These are phyloP conservation scores for Sarcodon aspratus DNA, from an alignment of 768 basidiomycete species.

Conservation along the genomic window DNA sequence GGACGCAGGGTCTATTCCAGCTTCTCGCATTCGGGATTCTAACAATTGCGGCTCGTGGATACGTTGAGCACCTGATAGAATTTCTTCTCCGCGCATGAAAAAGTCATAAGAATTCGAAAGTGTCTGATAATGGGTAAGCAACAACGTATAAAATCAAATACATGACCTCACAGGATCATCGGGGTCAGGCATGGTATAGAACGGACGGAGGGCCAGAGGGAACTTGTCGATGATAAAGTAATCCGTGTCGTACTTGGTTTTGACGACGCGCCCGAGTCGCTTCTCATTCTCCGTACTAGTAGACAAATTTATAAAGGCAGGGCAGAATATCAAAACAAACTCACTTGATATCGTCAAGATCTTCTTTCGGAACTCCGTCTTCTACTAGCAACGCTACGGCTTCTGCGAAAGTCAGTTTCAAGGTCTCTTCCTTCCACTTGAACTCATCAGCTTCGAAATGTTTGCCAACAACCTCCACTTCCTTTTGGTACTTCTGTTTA, in stretches of 20 bases:
- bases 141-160: conserved; percentile 1
- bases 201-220: conserved; percentile 89
- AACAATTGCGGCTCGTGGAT: conserved; percentile 85
- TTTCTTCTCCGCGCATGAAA: conserved; percentile 99
- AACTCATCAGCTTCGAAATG: conserved; percentile 97
- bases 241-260: conserved; percentile 91
- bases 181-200: conserved; percentile 99
- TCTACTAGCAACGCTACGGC: conserved; percentile 80
- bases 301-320: neutral
- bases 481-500: conserved; percentile 61
- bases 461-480: conserved; percentile 70
- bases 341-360: conserved; percentile 84
- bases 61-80: conserved; percentile 95
- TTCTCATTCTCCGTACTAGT: conserved; percentile 90
- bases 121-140: conserved; percentile 31
- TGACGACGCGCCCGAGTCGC: conserved; percentile 80
- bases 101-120: conserved; percentile 99
- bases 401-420: conserved; percentile 77
- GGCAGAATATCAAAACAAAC: conserved; percentile 10
- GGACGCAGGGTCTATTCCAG: conserved; percentile 81
- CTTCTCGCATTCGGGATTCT: conserved; percentile 71
- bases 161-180: conserved; percentile 58
- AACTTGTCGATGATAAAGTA: conserved; percentile 99
- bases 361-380: conserved; percentile 71
- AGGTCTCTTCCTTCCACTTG: conserved; percentile 86